Evolutionary conservation across 2,329 filamentous ascomycete genomes (phyloP), one percentile per base, ranked within the genome.

Genomic region (Tolypocladium tundrense): DNA sequence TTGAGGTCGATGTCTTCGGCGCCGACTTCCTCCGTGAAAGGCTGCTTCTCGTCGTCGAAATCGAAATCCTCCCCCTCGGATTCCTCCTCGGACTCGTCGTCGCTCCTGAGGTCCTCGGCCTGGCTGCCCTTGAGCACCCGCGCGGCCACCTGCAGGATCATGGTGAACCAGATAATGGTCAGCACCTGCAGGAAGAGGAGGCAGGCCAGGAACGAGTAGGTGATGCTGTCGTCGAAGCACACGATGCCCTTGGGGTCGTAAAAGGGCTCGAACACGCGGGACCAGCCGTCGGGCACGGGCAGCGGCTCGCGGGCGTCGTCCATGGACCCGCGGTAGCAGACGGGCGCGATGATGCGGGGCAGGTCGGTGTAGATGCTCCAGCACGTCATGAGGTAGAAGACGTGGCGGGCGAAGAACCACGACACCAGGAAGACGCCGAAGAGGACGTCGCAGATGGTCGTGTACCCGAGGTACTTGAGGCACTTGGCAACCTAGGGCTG

Each of bases 81-180:
- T 5, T 77, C 75, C 53, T 79, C 76, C n/a, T 81, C 79, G 21
- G 81, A 80, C 72, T 96, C 91, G 63, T 91, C 91, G 64, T 97
- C 93, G 62, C 90, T 96, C 59, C 94, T 85, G 35, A 85, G 82
- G 67, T 99, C 94, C 62, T 97, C 91, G 6, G 93, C 91, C 43
- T 84, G 79, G 37, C 80, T 82, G 41, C 93, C 92, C 54, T 80
- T 82, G 43, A 97, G 69, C 9, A 97, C 91, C 59, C 87, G 86
- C 59, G 87, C 79, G 14, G 91, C 91, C 1, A 97, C 88, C 59
- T 85, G 84, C 50, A 92, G 73, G 65, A 97, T 96, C 85, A 96
- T 88, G 61, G 79, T 81, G 67, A 97, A 96, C 94, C 94, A 99
- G 61, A 89, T 80, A 39, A 96, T 77, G 42, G 89, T 91, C 58